These are phyloP conservation scores for Phytopythium litorale DNA, from an alignment of 352 stramenopile species.

Conservation along the genomic window DNA sequence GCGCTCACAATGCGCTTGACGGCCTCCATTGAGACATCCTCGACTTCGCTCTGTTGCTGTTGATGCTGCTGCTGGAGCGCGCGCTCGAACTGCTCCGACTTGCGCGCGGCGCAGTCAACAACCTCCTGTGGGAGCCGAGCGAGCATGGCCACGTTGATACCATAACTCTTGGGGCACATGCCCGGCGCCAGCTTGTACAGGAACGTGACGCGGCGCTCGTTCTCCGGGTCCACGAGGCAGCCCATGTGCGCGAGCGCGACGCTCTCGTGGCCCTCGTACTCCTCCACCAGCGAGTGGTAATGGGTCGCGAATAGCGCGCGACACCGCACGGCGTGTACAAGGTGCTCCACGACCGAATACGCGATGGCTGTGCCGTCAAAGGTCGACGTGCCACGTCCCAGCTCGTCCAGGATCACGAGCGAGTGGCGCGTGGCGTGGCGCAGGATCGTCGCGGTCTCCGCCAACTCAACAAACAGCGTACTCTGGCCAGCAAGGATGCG, in stretches of 20 bases:
- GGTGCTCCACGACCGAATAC: constrained; percentile 94
- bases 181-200: constrained; percentile 97
- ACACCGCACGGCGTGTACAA: constrained; percentile 86
- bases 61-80: constrained; percentile 48
- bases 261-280: constrained; percentile 57
- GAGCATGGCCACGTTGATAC: constrained; percentile 98
- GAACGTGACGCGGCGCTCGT: constrained; percentile 96
- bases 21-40: constrained; percentile 8
- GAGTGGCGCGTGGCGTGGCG: constrained; percentile 94
- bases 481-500: constrained; percentile 97
- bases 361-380: constrained; percentile 98
- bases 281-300: constrained; percentile 95
- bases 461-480: constrained; percentile 99
- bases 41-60: constrained; percentile 13
- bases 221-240: constrained; percentile 73
- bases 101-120: constrained; percentile 86
- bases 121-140: constrained; percentile 96
- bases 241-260: constrained; percentile 82
- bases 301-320: constrained; percentile 98
- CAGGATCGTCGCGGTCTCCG: constrained; percentile 97
- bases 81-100: constrained; percentile 89
- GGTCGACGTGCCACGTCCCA: constrained; percentile 98
- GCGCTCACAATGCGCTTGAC: background rate
- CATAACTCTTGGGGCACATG: constrained; percentile 98
- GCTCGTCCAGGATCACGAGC: constrained; percentile 98